Conservation (phyloP, 129 eudicot species). For the Heracleum sosnowskyi region DNA sequence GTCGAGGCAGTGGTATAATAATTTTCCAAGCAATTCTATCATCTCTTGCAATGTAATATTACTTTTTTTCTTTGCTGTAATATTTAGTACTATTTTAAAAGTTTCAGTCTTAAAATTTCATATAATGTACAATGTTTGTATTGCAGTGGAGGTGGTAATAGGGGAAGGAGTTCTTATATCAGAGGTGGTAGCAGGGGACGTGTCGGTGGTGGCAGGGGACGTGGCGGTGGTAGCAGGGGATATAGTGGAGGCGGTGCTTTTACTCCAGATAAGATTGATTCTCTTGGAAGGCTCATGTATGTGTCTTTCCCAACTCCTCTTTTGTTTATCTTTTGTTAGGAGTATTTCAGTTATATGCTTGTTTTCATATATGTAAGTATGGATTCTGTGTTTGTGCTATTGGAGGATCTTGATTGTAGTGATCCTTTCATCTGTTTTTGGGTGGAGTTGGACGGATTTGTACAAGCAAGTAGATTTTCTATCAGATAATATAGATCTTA, state of each 20-base stretch:
- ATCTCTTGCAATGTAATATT: not conserved
- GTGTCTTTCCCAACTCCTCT: constrained; percentile 16
- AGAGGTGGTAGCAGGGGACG: constrained; percentile 10
- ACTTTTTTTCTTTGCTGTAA: not conserved
- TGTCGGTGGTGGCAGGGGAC: constrained; percentile 38
- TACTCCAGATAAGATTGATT: constrained; percentile 66
- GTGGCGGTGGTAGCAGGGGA: constrained; percentile 40
- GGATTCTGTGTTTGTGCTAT: not conserved
- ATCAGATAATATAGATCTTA: not conserved
- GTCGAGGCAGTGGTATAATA: not conserved
- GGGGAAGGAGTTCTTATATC: constrained; percentile 13
- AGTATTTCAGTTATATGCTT: not conserved
- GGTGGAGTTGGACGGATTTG: not conserved
- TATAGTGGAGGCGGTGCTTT: constrained; percentile 38
- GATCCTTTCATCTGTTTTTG: not conserved
- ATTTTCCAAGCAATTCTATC: not conserved
- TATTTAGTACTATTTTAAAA: not conserved
- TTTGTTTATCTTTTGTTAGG: not conserved
- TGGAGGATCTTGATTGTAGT: not conserved
- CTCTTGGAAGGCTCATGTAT: constrained; percentile 90
- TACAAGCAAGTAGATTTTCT: not conserved
- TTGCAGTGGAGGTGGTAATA: constrained; percentile 19
- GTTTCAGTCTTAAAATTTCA: not conserved
- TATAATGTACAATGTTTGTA: not conserved
- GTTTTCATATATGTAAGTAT: not conserved